Percentiles rank a stretch among this genome's conserved stretches.
phyloP scores from a whole-genome alignment of 2,329 filamentous ascomycete species.

The Passalora sequoiae region DNA sequence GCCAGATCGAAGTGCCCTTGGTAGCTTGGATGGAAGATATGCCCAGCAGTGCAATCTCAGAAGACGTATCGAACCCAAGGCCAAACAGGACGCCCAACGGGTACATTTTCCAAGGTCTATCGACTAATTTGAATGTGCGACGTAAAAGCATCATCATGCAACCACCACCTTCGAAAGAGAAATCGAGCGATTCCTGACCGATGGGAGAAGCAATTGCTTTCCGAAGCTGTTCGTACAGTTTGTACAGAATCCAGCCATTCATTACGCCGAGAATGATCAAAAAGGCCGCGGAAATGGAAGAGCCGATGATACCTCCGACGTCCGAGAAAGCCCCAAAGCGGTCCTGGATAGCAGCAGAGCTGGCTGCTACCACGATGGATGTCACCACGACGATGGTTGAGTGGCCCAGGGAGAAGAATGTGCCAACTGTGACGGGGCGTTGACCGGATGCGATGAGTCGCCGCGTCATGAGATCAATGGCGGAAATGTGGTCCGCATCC shows the following conservation, averaged over 20 bases:
- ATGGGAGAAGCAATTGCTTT: constrained; percentile 50
- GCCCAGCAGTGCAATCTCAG: constrained; percentile 85
- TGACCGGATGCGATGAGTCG: constrained; percentile 81
- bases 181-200: constrained; percentile 39
- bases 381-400: constrained; percentile 90
- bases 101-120: constrained; percentile 91
- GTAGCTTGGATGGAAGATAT: constrained; percentile 84
- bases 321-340: constrained; percentile 74
- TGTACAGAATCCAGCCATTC: constrained; percentile 80
- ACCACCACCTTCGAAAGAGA: constrained; percentile 71
- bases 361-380: constrained; percentile 86
- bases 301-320: constrained; percentile 84
- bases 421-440: constrained; percentile 83
- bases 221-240: constrained; percentile 64
- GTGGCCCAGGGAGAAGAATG: constrained; percentile 89
- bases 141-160: constrained; percentile 68
- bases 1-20: constrained; percentile 82
- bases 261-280: constrained; percentile 75
- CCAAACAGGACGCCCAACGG: constrained; percentile 81
- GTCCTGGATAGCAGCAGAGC: constrained; percentile 73
- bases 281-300: constrained; percentile 76
- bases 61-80: constrained; percentile 90
- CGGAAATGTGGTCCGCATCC: constrained; percentile 89
- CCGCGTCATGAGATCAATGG: constrained; percentile 92
- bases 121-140: constrained; percentile 67